These are phyloP conservation scores for Schizonepeta tenuifolia DNA, from an alignment of 257 asterid genomes.

Conservation along the genomic window DNA sequence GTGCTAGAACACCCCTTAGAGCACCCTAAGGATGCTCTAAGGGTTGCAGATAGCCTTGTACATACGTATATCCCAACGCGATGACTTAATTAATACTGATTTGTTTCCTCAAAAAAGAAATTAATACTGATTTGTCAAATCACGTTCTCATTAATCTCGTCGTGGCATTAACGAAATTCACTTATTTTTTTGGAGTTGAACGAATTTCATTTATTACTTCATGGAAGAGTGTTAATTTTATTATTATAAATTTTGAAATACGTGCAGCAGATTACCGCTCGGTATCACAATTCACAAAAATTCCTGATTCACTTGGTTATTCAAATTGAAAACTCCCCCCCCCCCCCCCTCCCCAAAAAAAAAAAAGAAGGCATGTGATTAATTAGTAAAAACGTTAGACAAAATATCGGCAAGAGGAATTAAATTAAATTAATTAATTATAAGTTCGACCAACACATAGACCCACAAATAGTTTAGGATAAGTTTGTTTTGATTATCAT, in stretches of 20 bases:
- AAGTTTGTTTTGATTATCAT: too few relatives aligned
- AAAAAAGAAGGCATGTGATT: neutral
- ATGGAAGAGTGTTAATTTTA: neutral
- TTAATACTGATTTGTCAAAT: neutral
- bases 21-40: too few relatives aligned
- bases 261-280: constrained; percentile 15
- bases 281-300: neutral
- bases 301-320: neutral
- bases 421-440: too few relatives aligned
- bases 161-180: neutral
- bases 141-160: constrained; percentile 7
- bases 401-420: too few relatives aligned
- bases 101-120: too few relatives aligned
- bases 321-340: neutral
- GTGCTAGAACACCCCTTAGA: too few relatives aligned
- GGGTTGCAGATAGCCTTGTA: too few relatives aligned
- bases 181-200: too few relatives aligned
- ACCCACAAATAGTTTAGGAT: too few relatives aligned
- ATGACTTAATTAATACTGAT: neutral
- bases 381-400: too few relatives aligned
- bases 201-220: neutral
- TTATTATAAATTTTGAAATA: neutral
- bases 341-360: neutral
- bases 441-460: too few relatives aligned
- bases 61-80: neutral